phyloP scores from a whole-genome alignment of 495 filamentous ascomycete species.

The Neurospora hispaniola region DNA sequence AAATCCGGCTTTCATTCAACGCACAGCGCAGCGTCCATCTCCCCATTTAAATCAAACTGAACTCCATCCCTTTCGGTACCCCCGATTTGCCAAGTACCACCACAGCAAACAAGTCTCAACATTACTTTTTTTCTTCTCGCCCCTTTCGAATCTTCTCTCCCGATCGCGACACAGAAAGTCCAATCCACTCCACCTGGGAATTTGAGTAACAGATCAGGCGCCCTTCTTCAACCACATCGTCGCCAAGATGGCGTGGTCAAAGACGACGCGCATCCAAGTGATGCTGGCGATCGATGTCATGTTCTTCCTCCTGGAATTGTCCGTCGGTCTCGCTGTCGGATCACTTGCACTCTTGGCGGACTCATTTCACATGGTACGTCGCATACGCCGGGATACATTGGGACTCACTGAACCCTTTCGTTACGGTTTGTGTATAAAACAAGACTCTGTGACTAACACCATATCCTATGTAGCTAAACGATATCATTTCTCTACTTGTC shows the following conservation, averaged over 20 bases:
- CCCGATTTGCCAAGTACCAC: background rate
- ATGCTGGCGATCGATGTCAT: conserved; percentile 80
- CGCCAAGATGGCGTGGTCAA: conserved; percentile 72
- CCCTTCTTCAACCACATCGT: background rate
- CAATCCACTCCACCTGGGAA: background rate
- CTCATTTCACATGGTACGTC: conserved; percentile 88
- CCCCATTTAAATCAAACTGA: background rate
- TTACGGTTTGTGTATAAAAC: background rate
- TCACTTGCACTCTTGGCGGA: conserved; percentile 92
- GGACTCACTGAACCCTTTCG: background rate
- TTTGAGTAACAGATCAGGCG: background rate
- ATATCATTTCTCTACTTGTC: conserved; percentile 87
- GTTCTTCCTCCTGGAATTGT: conserved; percentile 86
- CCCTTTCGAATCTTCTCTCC: background rate
- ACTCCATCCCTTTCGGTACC: background rate
- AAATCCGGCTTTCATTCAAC: background rate
- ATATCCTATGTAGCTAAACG: conserved; percentile 56
- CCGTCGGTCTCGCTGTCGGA: conserved; percentile 71
- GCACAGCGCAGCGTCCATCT: background rate
- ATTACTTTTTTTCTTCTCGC: background rate
- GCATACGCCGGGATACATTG: background rate
- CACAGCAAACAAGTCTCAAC: background rate
- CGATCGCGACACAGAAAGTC: background rate
- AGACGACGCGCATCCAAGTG: conserved; percentile 82
- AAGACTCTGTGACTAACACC: background rate